Evolutionary conservation across 352 stramenopile species (phyloP).

Genomic region (Phytophthora capsici): DNA sequence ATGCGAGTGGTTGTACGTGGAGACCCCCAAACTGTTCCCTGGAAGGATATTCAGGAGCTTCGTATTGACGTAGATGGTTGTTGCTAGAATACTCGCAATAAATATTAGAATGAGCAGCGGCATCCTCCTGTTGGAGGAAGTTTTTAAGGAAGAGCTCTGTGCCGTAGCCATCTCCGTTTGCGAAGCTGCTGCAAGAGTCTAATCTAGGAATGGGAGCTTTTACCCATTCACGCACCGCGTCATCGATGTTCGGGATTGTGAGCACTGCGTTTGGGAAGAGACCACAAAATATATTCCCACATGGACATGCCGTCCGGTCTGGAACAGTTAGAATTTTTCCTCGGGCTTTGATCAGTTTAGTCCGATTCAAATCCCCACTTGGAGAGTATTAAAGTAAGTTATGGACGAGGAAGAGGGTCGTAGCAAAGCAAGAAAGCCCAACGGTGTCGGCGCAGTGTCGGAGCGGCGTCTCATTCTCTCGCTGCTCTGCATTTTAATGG

Average conservation of each 20-base stretch:
- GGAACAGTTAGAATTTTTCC: no score
- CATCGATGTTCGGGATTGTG: background rate
- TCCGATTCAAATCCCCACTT: constrained; percentile 4
- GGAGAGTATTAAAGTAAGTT: no score
- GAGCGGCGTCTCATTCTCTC: constrained; percentile 7
- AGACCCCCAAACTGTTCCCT: constrained; percentile 23
- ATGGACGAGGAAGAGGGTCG: background rate
- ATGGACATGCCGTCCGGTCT: background rate
- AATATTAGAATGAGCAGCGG: constrained; percentile 6
- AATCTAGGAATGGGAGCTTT: background rate
- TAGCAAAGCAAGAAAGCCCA: background rate
- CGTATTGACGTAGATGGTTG: constrained; percentile 33
- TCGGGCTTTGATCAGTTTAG: background rate
- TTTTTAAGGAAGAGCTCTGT: background rate
- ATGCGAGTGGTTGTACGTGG: constrained; percentile 14
- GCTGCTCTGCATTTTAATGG: background rate
- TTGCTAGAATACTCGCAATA: constrained; percentile 4
- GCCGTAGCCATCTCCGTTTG: background rate
- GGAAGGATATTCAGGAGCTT: constrained; percentile 21
- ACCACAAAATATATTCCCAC: background rate
- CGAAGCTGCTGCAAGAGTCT: background rate
- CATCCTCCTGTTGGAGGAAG: background rate
- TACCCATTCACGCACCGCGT: no score
- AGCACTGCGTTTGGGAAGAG: background rate
- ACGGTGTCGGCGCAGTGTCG: background rate